Percentiles rank a stretch among this genome's conserved stretches.
Conservation (phyloP, 108 stramenopile species). For the Epithemia pelagica region DNA sequence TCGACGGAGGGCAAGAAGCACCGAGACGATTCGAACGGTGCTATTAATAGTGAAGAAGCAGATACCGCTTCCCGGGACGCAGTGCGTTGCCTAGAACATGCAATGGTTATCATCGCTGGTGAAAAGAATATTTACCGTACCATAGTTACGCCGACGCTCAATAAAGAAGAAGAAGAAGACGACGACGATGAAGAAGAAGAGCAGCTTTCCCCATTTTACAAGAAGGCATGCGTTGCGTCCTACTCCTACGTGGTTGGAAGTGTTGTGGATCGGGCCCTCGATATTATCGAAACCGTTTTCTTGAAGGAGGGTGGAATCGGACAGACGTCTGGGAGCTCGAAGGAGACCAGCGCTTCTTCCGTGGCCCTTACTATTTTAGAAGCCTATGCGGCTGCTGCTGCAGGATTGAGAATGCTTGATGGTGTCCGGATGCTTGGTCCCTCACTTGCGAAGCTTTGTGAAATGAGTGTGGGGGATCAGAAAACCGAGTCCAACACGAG, state of each 20-base stretch:
- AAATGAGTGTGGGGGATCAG: conserved; percentile 48
- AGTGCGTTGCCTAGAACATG: conserved; percentile 80
- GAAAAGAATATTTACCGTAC: conserved; percentile 69
- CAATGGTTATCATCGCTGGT: conserved; percentile 78
- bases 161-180: conserved; percentile 34
- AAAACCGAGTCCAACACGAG: conserved; percentile 34
- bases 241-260: conserved; percentile 64
- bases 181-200: conserved; percentile 34
- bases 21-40: neutral
- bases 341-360: neutral
- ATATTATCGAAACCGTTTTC: conserved; percentile 81
- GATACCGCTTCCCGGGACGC: conserved; percentile 77
- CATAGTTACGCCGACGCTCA: conserved; percentile 54
- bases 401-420: conserved; percentile 77
- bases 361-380: conserved; percentile 40
- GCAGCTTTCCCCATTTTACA: conserved; percentile 44
- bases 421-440: conserved; percentile 86
- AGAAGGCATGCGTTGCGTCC: conserved; percentile 52
- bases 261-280: conserved; percentile 72
- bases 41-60: conserved; percentile 27
- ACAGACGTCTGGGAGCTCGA: conserved; percentile 30
- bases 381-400: conserved; percentile 69
- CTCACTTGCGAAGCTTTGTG: conserved; percentile 79
- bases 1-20: conserved; percentile 1
- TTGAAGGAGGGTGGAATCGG: conserved; percentile 68